Evolutionary conservation across 2,329 filamentous ascomycete genomes (phyloP).

Genomic region (Monosporascus cannonballus): DNA sequence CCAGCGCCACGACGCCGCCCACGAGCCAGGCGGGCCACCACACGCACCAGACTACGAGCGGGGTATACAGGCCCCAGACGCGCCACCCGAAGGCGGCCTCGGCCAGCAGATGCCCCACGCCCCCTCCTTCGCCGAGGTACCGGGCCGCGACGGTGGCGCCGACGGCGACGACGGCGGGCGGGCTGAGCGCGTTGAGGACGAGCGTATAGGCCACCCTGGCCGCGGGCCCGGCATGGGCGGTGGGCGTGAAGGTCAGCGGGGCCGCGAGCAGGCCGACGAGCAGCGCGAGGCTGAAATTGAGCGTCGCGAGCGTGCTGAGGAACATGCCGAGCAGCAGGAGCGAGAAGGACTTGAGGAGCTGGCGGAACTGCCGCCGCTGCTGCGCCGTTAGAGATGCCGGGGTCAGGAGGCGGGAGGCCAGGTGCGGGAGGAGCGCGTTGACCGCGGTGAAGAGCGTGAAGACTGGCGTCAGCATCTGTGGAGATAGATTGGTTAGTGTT

Average conservation of each 20-base stretch:
- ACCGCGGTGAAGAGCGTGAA: conserved; percentile 52
- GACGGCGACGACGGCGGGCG: conserved; percentile 48
- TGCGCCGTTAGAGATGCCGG: conserved; percentile 31
- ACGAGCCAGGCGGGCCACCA: conserved; percentile 93
- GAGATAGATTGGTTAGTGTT: background rate
- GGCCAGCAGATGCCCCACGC: conserved; percentile 54
- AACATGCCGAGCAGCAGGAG: conserved; percentile 89
- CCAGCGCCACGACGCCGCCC: conserved; percentile 50
- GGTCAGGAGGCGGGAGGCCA: conserved; percentile 50
- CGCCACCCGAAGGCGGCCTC: conserved; percentile 83
- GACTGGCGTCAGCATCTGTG: conserved; percentile 51
- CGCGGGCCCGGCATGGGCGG: conserved; percentile 34
- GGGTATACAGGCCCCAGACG: conserved; percentile 83
- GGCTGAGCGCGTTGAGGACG: conserved; percentile 55
- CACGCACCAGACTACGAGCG: conserved; percentile 85
- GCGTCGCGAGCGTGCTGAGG: conserved; percentile 83
- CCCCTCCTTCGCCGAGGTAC: conserved; percentile 1
- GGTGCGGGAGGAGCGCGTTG: conserved; percentile 50
- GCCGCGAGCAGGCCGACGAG: conserved; percentile 72
- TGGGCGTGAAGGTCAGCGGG: conserved; percentile 70
- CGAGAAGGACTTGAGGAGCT: conserved; percentile 82
- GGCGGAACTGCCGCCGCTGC: conserved; percentile 63
- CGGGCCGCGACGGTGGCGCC: conserved; percentile 40
- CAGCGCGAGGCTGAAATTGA: conserved; percentile 91
- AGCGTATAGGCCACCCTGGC: conserved; percentile 37